Evolutionary conservation across 2,329 filamentous ascomycete species (phyloP).

Genomic region (Boeremia exigua): DNA sequence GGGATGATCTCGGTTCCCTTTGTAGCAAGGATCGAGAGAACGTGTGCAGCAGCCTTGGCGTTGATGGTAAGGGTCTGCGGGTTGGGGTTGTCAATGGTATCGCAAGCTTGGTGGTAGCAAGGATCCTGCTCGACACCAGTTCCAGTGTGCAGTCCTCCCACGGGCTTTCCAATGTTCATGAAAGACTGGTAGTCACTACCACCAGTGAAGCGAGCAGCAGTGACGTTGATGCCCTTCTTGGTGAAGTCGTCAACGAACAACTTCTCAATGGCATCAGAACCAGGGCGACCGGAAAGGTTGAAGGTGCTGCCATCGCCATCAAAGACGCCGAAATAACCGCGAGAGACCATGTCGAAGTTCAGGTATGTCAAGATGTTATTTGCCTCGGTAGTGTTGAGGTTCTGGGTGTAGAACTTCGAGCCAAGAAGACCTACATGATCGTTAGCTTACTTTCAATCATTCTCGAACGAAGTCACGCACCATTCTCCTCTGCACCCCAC

Average conservation of each 20-base stretch:
- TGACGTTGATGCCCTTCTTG: conserved; percentile 45
- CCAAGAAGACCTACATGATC: conserved; percentile 36
- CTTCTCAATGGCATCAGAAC: conserved; percentile 45
- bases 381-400: conserved; percentile 39
- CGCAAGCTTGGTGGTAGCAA: conserved; percentile 50
- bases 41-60: conserved; percentile 47
- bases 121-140: conserved; percentile 49
- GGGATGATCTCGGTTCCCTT: conserved; percentile 43
- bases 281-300: conserved; percentile 42
- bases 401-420: conserved; percentile 47
- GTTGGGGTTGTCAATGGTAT: conserved; percentile 49
- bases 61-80: conserved; percentile 46
- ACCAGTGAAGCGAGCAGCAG: conserved; percentile 47
- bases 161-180: conserved; percentile 49
- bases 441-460: neutral
- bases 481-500: conserved; percentile 52
- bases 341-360: conserved; percentile 53
- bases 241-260: conserved; percentile 47
- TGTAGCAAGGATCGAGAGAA: conserved; percentile 41
- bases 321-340: conserved; percentile 49
- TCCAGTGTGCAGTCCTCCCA: conserved; percentile 50
- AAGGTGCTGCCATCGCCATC: conserved; percentile 47
- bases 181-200: conserved; percentile 51
- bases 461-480: neutral
- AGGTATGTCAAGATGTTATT: conserved; percentile 50